Conservation (phyloP, 768 basidiomycete genomes). For the Boletus bicolor region DNA sequence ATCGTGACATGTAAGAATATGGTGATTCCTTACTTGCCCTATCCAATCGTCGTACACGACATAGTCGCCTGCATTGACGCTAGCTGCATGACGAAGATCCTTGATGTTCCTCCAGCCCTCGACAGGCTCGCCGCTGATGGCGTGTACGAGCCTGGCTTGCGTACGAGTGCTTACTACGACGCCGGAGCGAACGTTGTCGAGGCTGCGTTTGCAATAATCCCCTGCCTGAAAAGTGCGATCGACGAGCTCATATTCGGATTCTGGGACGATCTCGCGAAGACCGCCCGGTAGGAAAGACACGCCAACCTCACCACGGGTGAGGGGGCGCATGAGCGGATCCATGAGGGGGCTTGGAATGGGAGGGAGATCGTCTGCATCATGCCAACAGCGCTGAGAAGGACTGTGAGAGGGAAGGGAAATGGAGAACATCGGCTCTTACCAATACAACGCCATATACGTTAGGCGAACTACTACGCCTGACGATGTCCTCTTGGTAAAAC, state of each 20-base stretch:
- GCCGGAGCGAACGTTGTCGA: slow-evolving; percentile 73
- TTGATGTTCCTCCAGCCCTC: slow-evolving; percentile 60
- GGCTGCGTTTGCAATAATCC: slow-evolving; percentile 76
- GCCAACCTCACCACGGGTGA: slow-evolving; percentile 78
- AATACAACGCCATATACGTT: slow-evolving; percentile 59
- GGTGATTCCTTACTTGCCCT: slow-evolving; percentile 64
- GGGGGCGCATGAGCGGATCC: slow-evolving; percentile 74
- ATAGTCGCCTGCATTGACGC: slow-evolving; percentile 77
- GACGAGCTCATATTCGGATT: slow-evolving; percentile 64
- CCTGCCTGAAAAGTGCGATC: slow-evolving; percentile 77
- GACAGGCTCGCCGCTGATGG: slow-evolving; percentile 58
- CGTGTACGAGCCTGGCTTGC: slow-evolving; percentile 69
- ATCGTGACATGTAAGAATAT: slow-evolving; percentile 5
- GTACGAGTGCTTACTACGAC: slow-evolving; percentile 65
- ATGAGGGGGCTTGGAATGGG: slow-evolving; percentile 38
- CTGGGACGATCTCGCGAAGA: slow-evolving; percentile 64
- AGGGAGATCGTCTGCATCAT: slow-evolving; percentile 74
- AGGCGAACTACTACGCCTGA: slow-evolving; percentile 43
- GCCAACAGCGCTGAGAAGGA: slow-evolving; percentile 75
- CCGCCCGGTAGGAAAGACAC: slow-evolving; percentile 62
- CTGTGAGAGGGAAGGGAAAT: slow-evolving; percentile 8
- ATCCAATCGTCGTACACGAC: slow-evolving; percentile 85
- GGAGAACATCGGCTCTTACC: slow-evolving; percentile 37
- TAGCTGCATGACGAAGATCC: slow-evolving; percentile 54
- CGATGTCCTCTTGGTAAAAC: slow-evolving; percentile 71